Base-by-base conservation (phyloP, 2,329 filamentous ascomycete genomes). In the Spiromastix sp. region DNA sequence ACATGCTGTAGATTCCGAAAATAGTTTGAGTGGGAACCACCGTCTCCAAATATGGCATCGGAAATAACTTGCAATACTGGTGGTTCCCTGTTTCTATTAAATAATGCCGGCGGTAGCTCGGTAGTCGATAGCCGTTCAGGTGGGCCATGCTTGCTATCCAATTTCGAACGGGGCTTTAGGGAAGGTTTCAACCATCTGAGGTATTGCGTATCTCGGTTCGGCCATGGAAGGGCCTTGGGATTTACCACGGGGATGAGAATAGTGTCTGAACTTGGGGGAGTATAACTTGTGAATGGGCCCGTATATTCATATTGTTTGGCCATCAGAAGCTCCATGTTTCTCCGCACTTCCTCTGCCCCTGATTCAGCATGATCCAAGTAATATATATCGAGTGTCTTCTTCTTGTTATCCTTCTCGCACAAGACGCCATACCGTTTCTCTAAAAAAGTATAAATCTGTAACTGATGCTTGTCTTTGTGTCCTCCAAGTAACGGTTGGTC, bases 131-230 rank as follows among this genome's bases (percentile, higher is more conserved):
- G 25, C 9, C 37, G 34, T 25, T 41, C 44, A 26, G 41, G 38
- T n/a, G n/a, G n/a, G n/a, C n/a, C n/a, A n/a, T n/a, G n/a, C n/a
- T n/a, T n/a, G n/a, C n/a, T n/a, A n/a, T n/a, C n/a, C n/a, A n/a
- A n/a, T 20, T 43, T 16, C n/a, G 27, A 45, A n/a, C 37, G 38
- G 12, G 42, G 28, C 33, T 52, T 47, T 11, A 43, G 37, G 11
- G 50, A 44, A 6, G 51, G 44, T 38, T 52, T 50, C 22, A 48
- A 48, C 60, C 59, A 63, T 38, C 60, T 50, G 40, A 59, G 51
- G 60, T 60, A 63, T 20, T 45, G 28, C 16, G 50, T 52, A 31
- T 50, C 43, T 16, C 50, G 47, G 32, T 61, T 49, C 29, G 53
- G 43, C 48, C 54, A 59, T 7, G 53, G 46, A 7, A 48, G 41